phyloP scores from a whole-genome alignment of 2,329 filamentous ascomycete species.

The Pezicula radicicola region DNA sequence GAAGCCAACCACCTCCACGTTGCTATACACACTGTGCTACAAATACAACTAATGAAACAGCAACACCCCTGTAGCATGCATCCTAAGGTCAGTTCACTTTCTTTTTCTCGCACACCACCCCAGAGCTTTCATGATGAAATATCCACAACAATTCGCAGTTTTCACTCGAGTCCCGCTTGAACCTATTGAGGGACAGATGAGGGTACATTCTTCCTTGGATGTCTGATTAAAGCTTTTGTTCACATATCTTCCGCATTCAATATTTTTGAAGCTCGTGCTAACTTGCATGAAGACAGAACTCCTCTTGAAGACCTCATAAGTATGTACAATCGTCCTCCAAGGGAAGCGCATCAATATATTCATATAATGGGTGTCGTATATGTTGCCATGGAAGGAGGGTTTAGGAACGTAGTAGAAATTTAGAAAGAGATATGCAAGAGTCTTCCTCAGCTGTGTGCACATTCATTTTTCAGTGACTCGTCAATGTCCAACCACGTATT shows the following conservation, averaged over 20 bases:
- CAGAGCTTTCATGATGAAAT: conserved; percentile 17
- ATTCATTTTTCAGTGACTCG: no score
- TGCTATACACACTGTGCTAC: neutral
- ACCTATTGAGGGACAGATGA: conserved; percentile 66
- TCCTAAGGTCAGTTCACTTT: conserved; percentile 9
- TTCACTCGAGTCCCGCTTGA: conserved; percentile 62
- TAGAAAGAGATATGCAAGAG: no score
- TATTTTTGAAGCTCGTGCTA: neutral
- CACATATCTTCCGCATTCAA: neutral
- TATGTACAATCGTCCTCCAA: no score
- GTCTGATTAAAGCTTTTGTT: conserved; percentile 49
- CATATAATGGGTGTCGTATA: no score
- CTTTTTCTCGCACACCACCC: conserved; percentile 2
- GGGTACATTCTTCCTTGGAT: conserved; percentile 71
- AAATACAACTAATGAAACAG: no score
- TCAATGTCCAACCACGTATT: no score
- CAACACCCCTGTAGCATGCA: no score
- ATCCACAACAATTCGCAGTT: neutral
- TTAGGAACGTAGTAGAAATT: no score
- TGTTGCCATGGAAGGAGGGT: no score
- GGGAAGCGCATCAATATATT: no score
- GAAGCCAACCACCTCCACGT: neutral
- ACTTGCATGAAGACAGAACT: neutral
- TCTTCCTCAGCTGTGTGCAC: no score
- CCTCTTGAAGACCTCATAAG: no score